A percentile compares a stretch with the other conserved stretches of the same genome.
Evolutionary conservation across 345 rosid species (phyloP).

Genomic region (Streptanthus diversifolius): DNA sequence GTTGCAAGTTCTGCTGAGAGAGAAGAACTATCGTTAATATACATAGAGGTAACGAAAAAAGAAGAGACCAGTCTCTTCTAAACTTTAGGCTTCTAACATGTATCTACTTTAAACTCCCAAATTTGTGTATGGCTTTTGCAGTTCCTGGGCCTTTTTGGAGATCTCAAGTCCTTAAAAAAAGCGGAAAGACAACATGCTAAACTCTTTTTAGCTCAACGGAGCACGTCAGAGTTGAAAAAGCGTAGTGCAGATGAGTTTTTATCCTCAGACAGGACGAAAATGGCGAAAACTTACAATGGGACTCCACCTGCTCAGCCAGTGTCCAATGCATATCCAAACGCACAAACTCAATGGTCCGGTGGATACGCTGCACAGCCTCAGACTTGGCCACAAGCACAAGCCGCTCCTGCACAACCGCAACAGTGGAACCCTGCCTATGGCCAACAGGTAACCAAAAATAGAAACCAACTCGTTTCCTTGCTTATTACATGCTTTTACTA

Average conservation of each 20-base stretch:
- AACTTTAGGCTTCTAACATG: background rate
- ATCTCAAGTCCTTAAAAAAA: conserved; percentile 53
- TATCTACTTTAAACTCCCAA: background rate
- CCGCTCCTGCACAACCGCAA: conserved; percentile 64
- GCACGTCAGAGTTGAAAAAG: conserved; percentile 66
- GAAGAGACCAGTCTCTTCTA: background rate
- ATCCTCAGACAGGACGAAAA: conserved; percentile 73
- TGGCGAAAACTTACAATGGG: conserved; percentile 61
- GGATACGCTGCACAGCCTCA: conserved; percentile 79
- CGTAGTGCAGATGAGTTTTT: conserved; percentile 81
- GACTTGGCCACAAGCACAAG: conserved; percentile 75
- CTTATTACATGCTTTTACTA: background rate
- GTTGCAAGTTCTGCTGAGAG: conserved; percentile 58
- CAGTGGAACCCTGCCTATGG: conserved; percentile 77
- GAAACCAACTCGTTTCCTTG: background rate
- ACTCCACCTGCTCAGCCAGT: conserved; percentile 55
- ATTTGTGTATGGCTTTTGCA: conserved; percentile 36
- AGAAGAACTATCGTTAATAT: conserved; percentile 85
- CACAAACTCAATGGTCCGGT: conserved; percentile 80
- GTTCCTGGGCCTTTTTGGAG: conserved; percentile 85
- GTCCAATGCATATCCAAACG: too few relatives aligned
- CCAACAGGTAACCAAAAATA: conserved; percentile 50
- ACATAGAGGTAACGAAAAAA: conserved; percentile 63
- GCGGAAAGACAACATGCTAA: conserved; percentile 85
- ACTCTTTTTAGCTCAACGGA: conserved; percentile 60